phyloP scores from a whole-genome alignment of 2,329 filamentous ascomycete species.

The Cladophialophora immunda region DNA sequence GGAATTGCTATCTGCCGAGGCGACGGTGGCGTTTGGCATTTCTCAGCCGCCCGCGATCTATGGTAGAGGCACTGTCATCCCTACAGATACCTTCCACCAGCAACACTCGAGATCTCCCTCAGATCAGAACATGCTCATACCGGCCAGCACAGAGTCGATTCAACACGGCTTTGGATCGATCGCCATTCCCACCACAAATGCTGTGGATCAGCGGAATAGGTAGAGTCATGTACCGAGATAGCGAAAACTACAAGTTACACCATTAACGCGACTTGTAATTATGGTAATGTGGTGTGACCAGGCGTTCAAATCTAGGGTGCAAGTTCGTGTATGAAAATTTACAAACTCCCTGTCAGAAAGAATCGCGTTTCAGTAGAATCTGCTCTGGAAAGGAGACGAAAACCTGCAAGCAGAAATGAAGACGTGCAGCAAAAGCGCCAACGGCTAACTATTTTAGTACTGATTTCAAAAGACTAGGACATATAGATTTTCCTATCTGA shows the following conservation, averaged over 20 bases:
- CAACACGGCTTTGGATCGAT: background rate
- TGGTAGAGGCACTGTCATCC: too few species aligned
- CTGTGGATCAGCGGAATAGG: background rate
- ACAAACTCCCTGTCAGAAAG: too few species aligned
- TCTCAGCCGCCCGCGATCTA: background rate
- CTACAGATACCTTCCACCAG: background rate
- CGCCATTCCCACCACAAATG: background rate
- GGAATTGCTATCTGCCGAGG: background rate
- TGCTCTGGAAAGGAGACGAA: background rate
- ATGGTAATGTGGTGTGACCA: too few species aligned
- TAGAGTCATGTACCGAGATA: background rate
- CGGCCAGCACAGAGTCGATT: background rate
- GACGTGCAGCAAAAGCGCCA: too few species aligned
- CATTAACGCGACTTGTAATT: too few species aligned
- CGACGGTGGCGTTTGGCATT: background rate
- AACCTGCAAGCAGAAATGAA: too few species aligned
- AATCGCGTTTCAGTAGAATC: background rate
- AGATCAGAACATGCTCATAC: background rate
- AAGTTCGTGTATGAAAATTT: too few species aligned
- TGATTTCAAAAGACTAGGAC: too few species aligned
- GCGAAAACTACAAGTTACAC: too few species aligned
- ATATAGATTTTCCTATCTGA: too few species aligned
- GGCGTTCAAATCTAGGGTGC: too few species aligned
- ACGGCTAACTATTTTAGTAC: too few species aligned
- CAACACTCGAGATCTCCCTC: background rate